phyloP scores from a whole-genome alignment of 768 basidiomycete genomes.

The Leccinum arenicola region DNA sequence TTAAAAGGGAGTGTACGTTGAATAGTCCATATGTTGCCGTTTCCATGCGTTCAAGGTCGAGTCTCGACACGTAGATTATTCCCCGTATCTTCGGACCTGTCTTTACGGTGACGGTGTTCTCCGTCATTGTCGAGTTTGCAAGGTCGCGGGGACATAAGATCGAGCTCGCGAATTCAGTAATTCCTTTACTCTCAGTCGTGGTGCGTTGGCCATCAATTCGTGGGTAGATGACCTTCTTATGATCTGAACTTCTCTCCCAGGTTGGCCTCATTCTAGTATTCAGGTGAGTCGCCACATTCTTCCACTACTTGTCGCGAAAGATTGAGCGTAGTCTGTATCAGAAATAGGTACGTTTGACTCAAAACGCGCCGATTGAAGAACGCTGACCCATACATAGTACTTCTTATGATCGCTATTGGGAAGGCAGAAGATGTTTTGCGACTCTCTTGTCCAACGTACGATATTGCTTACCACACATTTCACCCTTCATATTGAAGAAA shows the following conservation, averaged over 20 bases:
- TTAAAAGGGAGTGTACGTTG: constrained; percentile 74
- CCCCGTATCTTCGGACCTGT: constrained; percentile 76
- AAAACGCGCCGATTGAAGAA: neutral
- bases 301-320: neutral
- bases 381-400: constrained; percentile 44
- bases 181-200: constrained; percentile 87
- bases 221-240: neutral
- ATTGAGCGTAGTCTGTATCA: constrained; percentile 23
- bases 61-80: constrained; percentile 51
- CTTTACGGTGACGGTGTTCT: constrained; percentile 76
- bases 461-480: neutral
- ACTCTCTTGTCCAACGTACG: constrained; percentile 60
- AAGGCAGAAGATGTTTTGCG: constrained; percentile 85
- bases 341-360: constrained; percentile 57
- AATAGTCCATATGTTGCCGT: neutral
- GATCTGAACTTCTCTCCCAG: constrained; percentile 33
- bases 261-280: constrained; percentile 89
- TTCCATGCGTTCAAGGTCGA: constrained; percentile 6
- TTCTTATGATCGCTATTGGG: constrained; percentile 85
- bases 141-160: constrained; percentile 56
- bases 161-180: constrained; percentile 75
- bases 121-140: constrained; percentile 58
- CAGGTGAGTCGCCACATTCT: constrained; percentile 44
- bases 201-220: constrained; percentile 43
- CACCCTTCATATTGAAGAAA: neutral